Conservation (phyloP, 495 filamentous ascomycete genomes). For the Extremus antarcticus region DNA sequence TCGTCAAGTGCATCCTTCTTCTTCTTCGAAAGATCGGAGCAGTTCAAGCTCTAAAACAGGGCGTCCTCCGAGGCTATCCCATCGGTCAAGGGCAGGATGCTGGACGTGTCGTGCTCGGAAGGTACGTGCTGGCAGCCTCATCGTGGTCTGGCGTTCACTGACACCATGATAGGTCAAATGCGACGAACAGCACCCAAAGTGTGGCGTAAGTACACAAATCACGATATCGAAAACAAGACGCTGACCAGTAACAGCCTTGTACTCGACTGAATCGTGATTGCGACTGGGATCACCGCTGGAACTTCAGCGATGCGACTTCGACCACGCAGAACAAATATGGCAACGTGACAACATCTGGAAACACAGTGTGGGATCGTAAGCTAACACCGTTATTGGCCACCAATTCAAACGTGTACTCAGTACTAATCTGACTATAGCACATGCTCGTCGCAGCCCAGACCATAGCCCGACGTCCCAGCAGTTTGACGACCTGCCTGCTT, state of each 20-base stretch:
- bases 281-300: constrained; percentile 20
- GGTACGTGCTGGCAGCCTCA: not conserved
- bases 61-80: constrained; percentile 11
- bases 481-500: constrained; percentile 38
- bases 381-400: not conserved
- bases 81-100: constrained; percentile 20
- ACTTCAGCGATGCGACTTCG: constrained; percentile 22
- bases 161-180: constrained; percentile 19
- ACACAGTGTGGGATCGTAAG: constrained; percentile 46
- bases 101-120: constrained; percentile 21
- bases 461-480: not conserved
- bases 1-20: not conserved
- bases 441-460: not conserved
- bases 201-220: constrained; percentile 9
- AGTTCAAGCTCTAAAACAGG: not conserved
- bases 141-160: not conserved
- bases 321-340: constrained; percentile 11
- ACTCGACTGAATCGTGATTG: constrained; percentile 15
- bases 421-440: too few species aligned
- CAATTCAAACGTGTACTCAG: too few species aligned
- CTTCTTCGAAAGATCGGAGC: constrained; percentile 1
- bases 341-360: constrained; percentile 39
- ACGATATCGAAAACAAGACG: not conserved
- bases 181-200: constrained; percentile 17
- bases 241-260: constrained; percentile 13